A percentile compares a stretch with the other conserved stretches of the same genome.
Evolutionary conservation across 371 early-diverging fungal species (phyloP).

Genomic region (Mucor circinelloides): DNA sequence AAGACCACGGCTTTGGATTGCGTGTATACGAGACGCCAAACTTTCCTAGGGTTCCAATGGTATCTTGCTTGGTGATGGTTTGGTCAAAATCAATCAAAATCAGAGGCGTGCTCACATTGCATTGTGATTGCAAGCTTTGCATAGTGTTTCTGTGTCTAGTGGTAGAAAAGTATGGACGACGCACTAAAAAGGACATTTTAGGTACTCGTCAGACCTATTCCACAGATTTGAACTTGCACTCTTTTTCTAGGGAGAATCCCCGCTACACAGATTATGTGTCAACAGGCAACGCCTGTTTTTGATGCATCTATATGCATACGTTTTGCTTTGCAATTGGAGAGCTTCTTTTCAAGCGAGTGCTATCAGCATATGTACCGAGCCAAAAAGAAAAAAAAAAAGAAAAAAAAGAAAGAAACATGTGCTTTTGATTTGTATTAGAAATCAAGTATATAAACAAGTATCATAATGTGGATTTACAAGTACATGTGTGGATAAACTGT

Average conservation of each 20-base stretch:
- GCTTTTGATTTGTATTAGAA: background rate
- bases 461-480: background rate
- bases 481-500: too few relatives aligned
- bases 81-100: conserved; percentile 47
- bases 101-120: background rate
- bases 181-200: background rate
- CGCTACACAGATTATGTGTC: background rate
- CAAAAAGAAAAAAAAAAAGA: background rate
- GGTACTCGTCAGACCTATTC: too few relatives aligned
- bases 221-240: too few relatives aligned
- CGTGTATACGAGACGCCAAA: conserved; percentile 20
- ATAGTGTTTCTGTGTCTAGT: background rate
- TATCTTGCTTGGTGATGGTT: conserved; percentile 43
- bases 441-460: background rate
- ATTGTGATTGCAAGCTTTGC: background rate
- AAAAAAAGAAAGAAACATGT: background rate
- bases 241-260: too few relatives aligned
- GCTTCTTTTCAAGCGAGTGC: background rate
- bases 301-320: background rate
- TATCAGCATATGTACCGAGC: background rate
- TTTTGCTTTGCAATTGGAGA: background rate
- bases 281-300: background rate
- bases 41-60: conserved; percentile 37
- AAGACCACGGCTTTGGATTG: conserved; percentile 32
- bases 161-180: background rate